Evolutionary conservation across 768 basidiomycete species (phyloP), one percentile per base, ranked within the genome.

Genomic region (Bullera alba): DNA sequence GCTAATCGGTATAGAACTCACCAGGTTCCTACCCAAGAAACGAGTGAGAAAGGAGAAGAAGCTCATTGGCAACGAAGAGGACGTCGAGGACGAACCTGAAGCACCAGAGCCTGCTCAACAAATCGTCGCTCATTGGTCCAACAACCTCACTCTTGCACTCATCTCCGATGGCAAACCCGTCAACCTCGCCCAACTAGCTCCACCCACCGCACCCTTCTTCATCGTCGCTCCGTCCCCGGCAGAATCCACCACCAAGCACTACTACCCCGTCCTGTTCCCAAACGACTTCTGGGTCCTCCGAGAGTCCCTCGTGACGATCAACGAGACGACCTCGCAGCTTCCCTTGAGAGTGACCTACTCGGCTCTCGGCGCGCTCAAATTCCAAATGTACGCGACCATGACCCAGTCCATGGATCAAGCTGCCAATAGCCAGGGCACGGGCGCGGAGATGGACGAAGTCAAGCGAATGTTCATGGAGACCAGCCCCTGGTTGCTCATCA

Each of bases 271-370:
- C 51, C 68, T 96, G 30, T 97, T 85, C 73, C 81, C 88, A 14
- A 97, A 97, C 67, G 90, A 95, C 65, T 96, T 96, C 74, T 96
- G 93, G 90, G 80, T 85, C 56, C 65, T 78, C 25, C 81, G 83
- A 32, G 83, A 85, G 35, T 84, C 91, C 53, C 83, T 87, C 60
- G 70, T 81, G 50, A 86, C 91, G 61, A 79, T 97, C 70, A 96
- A 96, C 70, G 71, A 77, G n/a, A 87, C 88, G 1, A 88, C 87
- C 3, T 77, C 81, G 7, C 78, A 69, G 7, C 75, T 96, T 0
- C 90, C 93, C 1, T 76, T 99, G 17, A 81, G 83, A 56, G 78
- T 99, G 56, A 80, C 80, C 0, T 85, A 92, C 75, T 81, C 86
- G 61, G 86, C 93, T 14, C 83, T 91, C 77, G 82, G 84, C 6